phyloP scores from a whole-genome alignment of 805 yeast genomes.

The Candida chauliodis region DNA sequence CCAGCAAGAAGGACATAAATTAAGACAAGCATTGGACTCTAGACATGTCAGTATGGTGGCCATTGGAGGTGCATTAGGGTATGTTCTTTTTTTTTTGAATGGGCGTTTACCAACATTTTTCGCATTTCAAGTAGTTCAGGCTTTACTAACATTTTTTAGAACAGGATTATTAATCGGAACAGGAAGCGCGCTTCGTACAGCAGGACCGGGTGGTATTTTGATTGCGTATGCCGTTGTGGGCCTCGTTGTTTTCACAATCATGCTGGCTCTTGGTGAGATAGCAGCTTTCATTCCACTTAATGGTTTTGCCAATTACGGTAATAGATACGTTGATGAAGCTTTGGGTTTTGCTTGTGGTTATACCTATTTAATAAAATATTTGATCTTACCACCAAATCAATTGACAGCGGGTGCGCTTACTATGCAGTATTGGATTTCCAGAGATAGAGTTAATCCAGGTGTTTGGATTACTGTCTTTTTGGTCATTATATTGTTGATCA shows the following conservation, averaged over 20 bases:
- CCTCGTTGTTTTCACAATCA: slow-evolving; percentile 63
- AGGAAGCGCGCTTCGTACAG: slow-evolving; percentile 62
- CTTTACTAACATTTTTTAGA: slow-evolving; percentile 20
- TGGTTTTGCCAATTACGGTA: slow-evolving; percentile 64
- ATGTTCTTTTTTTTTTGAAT: too few relatives aligned
- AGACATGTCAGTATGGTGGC: slow-evolving; percentile 72
- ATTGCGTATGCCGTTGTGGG: slow-evolving; percentile 71
- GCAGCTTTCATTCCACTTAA: slow-evolving; percentile 66
- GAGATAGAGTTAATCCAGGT: slow-evolving; percentile 49
- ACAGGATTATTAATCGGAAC: slow-evolving; percentile 75
- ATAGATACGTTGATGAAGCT: slow-evolving; percentile 61
- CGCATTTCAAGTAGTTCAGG: background rate
- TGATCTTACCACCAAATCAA: slow-evolving; percentile 59
- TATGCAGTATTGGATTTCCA: slow-evolving; percentile 49
- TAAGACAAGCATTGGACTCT: slow-evolving; percentile 45
- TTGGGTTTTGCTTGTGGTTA: slow-evolving; percentile 70
- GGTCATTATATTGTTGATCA: slow-evolving; percentile 37
- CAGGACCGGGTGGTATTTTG: slow-evolving; percentile 67
- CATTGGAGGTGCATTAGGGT: slow-evolving; percentile 73
- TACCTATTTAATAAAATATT: slow-evolving; percentile 53
- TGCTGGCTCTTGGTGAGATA: slow-evolving; percentile 67
- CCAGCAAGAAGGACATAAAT: slow-evolving; percentile 42
- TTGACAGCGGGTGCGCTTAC: slow-evolving; percentile 59
- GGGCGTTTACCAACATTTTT: too few relatives aligned
- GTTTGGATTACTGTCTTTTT: slow-evolving; percentile 53